Conservation (phyloP, 495 filamentous ascomycete genomes). For the Delitschia confertaspora region DNA sequence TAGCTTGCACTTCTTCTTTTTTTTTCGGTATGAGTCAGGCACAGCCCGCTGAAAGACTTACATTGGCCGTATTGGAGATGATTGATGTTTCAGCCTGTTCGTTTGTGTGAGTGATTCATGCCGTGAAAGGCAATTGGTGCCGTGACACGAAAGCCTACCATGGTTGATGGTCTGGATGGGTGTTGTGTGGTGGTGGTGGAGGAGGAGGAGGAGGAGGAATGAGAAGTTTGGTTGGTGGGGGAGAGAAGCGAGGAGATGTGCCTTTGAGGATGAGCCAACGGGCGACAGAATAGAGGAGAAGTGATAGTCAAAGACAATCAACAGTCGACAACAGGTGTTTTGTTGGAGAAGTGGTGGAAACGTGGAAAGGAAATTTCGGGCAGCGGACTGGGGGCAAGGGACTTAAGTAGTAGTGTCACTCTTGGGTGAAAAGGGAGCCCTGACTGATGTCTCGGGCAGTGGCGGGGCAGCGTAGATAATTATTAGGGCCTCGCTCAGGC, state of each 20-base stretch:
- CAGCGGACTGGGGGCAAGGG: conserved; percentile 7
- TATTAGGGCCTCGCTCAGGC: conserved; percentile 15
- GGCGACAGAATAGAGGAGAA: too few relatives aligned
- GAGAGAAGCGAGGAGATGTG: not conserved
- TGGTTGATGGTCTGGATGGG: conserved; percentile 9
- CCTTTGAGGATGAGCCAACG: too few relatives aligned
- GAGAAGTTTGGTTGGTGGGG: conserved; percentile 1
- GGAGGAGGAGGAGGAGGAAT: not conserved
- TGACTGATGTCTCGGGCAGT: conserved; percentile 13
- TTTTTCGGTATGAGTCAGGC: too few relatives aligned
- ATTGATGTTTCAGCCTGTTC: conserved; percentile 30
- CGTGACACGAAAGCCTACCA: conserved; percentile 15
- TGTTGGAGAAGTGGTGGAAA: conserved; percentile 4
- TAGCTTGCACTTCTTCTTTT: conserved; percentile 1
- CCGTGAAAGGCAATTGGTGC: not conserved
- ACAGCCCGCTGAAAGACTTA: conserved; percentile 21
- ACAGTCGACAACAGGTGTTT: too few relatives aligned
- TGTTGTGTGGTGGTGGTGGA: conserved; percentile 3
- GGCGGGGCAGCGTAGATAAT: conserved; percentile 15
- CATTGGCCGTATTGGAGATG: conserved; percentile 37
- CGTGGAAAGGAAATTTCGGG: not conserved
- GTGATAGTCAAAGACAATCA: too few relatives aligned
- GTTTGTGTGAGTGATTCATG: conserved; percentile 7
- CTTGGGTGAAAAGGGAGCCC: too few relatives aligned
- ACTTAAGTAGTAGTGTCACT: conserved; percentile 11